These are phyloP conservation scores for Singerocomus inundabilis DNA, from an alignment of 1,284 basidiomycete genomes.

Conservation along the genomic window DNA sequence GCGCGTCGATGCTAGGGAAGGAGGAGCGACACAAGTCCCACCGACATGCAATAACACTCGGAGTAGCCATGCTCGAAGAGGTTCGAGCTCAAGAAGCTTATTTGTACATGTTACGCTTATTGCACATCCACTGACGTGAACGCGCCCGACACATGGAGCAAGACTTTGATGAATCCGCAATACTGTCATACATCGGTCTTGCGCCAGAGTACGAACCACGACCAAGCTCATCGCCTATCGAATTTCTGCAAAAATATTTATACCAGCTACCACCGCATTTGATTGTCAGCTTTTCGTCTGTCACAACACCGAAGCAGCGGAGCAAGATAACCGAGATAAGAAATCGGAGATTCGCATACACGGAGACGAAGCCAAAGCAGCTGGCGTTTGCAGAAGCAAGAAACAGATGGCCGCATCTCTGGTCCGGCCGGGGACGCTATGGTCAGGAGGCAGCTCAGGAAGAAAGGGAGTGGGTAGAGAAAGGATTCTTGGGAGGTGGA, in stretches of 20 bases:
- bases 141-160: conserved; percentile 13
- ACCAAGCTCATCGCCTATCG: conserved; percentile 56
- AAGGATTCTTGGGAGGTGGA: conserved; percentile 56
- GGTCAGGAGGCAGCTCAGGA: conserved; percentile 57
- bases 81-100: conserved; percentile 1
- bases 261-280: conserved; percentile 67
- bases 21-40: conserved; percentile 51
- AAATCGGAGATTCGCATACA: conserved; percentile 66
- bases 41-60: conserved; percentile 31
- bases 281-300: conserved; percentile 52
- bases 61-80: conserved; percentile 5
- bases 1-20: conserved; percentile 39
- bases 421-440: conserved; percentile 51
- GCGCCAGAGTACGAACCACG: conserved; percentile 55
- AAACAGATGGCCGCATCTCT: conserved; percentile 61
- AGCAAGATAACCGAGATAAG: conserved; percentile 60
- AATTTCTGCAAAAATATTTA: conserved; percentile 61
- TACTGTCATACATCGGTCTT: conserved; percentile 65
- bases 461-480: conserved; percentile 66
- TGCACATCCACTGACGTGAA: not conserved
- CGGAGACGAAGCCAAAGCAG: conserved; percentile 50
- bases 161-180: conserved; percentile 39
- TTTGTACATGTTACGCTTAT: conserved; percentile 25
- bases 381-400: conserved; percentile 52
- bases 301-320: conserved; percentile 66